A percentile compares a stretch with the other conserved stretches of the same genome.
Evolutionary conservation across 2,329 filamentous ascomycete genomes (phyloP).

Genomic region (Stromatinia cepivora): DNA sequence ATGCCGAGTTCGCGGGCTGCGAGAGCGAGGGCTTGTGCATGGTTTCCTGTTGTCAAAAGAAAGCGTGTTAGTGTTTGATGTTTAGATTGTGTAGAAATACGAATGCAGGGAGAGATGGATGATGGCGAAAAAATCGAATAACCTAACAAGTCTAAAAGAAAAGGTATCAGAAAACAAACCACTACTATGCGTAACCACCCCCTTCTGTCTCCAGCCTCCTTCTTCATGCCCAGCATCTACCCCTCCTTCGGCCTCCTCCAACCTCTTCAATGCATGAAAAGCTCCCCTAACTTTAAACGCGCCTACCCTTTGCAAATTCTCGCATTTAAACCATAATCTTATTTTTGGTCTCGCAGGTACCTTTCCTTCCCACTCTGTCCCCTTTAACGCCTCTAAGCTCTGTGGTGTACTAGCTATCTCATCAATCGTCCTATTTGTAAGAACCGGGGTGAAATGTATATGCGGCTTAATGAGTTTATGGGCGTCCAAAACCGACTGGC

Average conservation of each 20-base stretch:
- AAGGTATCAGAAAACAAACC: slow-evolving; percentile 51
- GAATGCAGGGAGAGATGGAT: neutral
- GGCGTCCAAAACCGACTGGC: slow-evolving; percentile 69
- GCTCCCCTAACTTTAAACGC: slow-evolving; percentile 92
- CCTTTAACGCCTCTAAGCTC: slow-evolving; percentile 51
- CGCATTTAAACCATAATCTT: slow-evolving; percentile 89
- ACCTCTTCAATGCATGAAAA: slow-evolving; percentile 76
- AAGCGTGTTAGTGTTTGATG: neutral
- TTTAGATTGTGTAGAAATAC: neutral
- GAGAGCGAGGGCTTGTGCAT: slow-evolving; percentile 88
- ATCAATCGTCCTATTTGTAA: slow-evolving; percentile 76
- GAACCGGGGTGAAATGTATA: slow-evolving; percentile 80
- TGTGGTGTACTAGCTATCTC: slow-evolving; percentile 72
- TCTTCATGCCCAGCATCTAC: slow-evolving; percentile 63
- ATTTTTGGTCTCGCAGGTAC: slow-evolving; percentile 64
- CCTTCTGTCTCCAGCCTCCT: slow-evolving; percentile 58
- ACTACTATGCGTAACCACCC: slow-evolving; percentile 87
- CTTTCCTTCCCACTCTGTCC: slow-evolving; percentile 58
- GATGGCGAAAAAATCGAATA: no score
- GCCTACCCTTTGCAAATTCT: slow-evolving; percentile 87
- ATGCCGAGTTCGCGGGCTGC: slow-evolving; percentile 74
- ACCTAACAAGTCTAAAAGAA: neutral
- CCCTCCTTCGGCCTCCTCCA: slow-evolving; percentile 63
- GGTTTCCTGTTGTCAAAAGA: slow-evolving; percentile 65
- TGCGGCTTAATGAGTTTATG: slow-evolving; percentile 70